A percentile compares a stretch with the other conserved stretches of the same genome.
These are phyloP conservation scores for Glycine tomentella DNA, from an alignment of 306 rosid genomes.

Conservation along the genomic window DNA sequence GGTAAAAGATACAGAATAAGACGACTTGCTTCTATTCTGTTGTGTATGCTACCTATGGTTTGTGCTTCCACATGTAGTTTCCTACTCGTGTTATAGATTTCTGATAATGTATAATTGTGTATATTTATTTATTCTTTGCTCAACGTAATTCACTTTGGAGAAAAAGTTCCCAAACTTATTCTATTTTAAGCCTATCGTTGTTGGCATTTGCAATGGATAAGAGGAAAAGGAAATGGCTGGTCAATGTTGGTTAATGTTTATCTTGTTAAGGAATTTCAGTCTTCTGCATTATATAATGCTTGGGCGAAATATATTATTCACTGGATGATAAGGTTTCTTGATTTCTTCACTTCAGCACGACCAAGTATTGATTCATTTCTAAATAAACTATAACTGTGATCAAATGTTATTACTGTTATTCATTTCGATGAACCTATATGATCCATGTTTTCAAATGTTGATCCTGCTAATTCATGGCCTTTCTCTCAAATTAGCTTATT, in stretches of 20 bases:
- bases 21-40: constrained; percentile 40
- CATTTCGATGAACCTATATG: constrained; percentile 13
- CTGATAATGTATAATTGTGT: constrained; percentile 33
- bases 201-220: constrained; percentile 40
- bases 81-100: constrained; percentile 44
- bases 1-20: constrained; percentile 79
- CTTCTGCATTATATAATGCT: no score
- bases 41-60: constrained; percentile 57
- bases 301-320: neutral
- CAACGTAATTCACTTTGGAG: constrained; percentile 3
- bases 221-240: neutral
- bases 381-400: neutral
- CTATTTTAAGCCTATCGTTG: neutral
- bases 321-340: constrained; percentile 20
- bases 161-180: constrained; percentile 13
- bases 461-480: neutral
- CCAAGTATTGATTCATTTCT: neutral
- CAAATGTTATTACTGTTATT: constrained; percentile 10
- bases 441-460: constrained; percentile 23
- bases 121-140: constrained; percentile 34
- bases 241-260: constrained; percentile 3
- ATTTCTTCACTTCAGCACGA: constrained; percentile 8
- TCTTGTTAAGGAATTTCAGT: neutral
- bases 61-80: constrained; percentile 47
- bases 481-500: neutral